phyloP scores from a whole-genome alignment of 2,329 filamentous ascomycete species.

The Verruconis gallopava region DNA sequence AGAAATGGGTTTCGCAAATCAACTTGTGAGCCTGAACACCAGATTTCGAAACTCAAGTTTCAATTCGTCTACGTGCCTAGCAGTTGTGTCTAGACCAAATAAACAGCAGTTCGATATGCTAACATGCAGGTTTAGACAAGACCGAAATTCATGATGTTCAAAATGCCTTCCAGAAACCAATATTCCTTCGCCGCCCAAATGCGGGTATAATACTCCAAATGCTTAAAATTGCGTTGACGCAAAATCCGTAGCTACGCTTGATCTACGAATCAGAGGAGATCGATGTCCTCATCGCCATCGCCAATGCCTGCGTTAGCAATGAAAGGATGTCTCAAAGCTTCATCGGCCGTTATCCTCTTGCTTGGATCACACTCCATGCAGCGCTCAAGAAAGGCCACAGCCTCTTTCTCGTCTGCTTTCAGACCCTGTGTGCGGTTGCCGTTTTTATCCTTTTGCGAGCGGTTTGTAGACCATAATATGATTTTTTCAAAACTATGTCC shows the following conservation, averaged over 20 bases:
- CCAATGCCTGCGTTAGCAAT: slow-evolving; percentile 28
- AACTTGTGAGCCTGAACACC: no score
- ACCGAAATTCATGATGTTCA: no score
- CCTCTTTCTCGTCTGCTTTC: slow-evolving; percentile 55
- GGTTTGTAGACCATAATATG: slow-evolving; percentile 83
- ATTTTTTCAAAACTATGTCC: slow-evolving; percentile 89
- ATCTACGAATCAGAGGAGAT: no score
- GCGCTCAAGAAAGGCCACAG: slow-evolving; percentile 55
- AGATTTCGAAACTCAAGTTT: no score
- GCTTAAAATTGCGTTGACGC: no score
- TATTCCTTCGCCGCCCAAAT: neutral
- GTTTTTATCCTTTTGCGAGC: slow-evolving; percentile 47
- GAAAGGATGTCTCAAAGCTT: slow-evolving; percentile 64
- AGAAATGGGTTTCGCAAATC: no score
- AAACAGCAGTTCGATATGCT: no score
- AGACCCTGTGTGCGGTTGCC: slow-evolving; percentile 40
- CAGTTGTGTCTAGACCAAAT: no score
- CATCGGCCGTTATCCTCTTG: slow-evolving; percentile 59
- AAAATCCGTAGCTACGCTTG: no score
- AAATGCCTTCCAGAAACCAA: neutral
- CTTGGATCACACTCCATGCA: slow-evolving; percentile 67
- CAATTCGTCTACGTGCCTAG: no score
- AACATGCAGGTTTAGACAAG: no score
- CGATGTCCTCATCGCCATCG: slow-evolving; percentile 22
- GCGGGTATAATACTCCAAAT: neutral